Percentiles rank a stretch among this genome's conserved stretches.
These are phyloP conservation scores for Cunninghamia lanceolata DNA, from an alignment of 75 land plant species.

Conservation along the genomic window DNA sequence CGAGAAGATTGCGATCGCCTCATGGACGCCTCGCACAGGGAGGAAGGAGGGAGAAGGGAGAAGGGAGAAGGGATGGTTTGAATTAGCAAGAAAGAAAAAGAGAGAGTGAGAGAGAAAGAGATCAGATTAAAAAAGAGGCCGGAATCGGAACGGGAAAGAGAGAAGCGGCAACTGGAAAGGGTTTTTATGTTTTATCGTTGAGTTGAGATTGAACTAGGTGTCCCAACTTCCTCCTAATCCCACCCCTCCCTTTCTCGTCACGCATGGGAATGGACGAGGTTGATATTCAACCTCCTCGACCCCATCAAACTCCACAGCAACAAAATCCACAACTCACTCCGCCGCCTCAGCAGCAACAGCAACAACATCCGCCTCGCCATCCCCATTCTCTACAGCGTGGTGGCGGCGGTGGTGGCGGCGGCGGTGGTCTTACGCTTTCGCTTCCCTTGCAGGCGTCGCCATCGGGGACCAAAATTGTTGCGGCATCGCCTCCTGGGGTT, in stretches of 20 bases:
- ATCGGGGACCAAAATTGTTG: constrained; percentile 26
- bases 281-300: constrained; percentile 4
- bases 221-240: too few relatives aligned
- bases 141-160: neutral
- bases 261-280: constrained; percentile 5
- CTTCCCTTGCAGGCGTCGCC: constrained; percentile 19
- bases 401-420: neutral
- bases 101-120: neutral
- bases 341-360: constrained; percentile 6
- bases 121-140: neutral
- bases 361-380: constrained; percentile 4
- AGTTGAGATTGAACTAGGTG: neutral
- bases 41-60: neutral
- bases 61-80: too few relatives aligned
- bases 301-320: neutral
- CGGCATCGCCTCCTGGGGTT: constrained; percentile 17
- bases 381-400: neutral
- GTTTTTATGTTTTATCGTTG: neutral
- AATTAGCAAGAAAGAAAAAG: neutral
- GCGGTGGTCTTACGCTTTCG: constrained; percentile 13
- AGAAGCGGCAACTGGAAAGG: neutral
- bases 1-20: neutral
- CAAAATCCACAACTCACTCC: neutral
- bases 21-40: neutral
- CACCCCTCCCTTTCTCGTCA: too few relatives aligned